Evolutionary conservation across 2,329 filamentous ascomycete genomes (phyloP), one percentile per base, ranked within the genome.

Genomic region (Claviceps lovelessii): DNA sequence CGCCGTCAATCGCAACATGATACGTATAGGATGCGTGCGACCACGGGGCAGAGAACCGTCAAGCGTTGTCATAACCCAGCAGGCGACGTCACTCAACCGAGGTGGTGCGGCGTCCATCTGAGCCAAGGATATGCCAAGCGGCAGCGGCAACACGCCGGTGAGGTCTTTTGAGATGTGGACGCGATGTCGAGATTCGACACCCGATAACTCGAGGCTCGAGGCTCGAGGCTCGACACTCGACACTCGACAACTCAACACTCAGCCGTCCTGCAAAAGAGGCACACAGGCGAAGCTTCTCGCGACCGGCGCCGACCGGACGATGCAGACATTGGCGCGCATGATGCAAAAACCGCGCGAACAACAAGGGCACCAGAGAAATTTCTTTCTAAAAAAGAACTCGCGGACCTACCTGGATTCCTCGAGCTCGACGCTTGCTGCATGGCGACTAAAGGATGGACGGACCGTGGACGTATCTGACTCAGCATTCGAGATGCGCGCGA

Each of bases 401-500:
- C 48, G 39, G 37, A 57, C 60, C 58, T 54, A 60, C 58, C 59
- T 59, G 60, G 59, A 54, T 55, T 61, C 55, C 58, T 54, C 45
- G 55, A 55, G 52, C 56, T 58, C 56, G 59, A 58, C 37, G 59
- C 53, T 58, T 58, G 59, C 59, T 58, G 59, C 55, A 55, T 59
- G 57, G 55, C 35, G 35, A 37, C 59, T 49, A 58, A 23, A 51
- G 52, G 45, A 48, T 48, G 55, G 50, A 48, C 47, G 49, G 44
- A 29, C 44, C 44, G 44, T 46, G 9, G 52, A 33, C 31, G 52
- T 51, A 53, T 56, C 59, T 61, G 59, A 61, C 58, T 61, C 59
- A 61, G 59, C 59, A 61, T 59, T 59, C 56, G 54, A 58, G 54
- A 53, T 56, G 55, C 55, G 58, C 51, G 58, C 51, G 57, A 57